Percentiles rank a stretch among this genome's conserved stretches.
These are phyloP conservation scores for Echium plantagineum DNA, from an alignment of 257 asterid genomes.

Conservation along the genomic window DNA sequence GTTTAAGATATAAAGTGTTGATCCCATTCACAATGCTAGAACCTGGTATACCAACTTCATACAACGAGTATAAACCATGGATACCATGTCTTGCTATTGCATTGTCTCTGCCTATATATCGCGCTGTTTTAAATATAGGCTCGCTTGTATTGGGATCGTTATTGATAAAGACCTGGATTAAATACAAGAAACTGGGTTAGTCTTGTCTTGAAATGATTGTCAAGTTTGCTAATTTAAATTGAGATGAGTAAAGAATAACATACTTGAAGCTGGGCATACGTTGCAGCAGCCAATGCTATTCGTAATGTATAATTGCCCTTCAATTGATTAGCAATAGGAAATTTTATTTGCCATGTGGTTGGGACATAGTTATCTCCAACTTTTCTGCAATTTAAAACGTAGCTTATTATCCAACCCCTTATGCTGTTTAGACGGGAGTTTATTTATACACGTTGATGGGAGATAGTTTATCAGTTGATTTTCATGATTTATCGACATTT, in stretches of 20 bases:
- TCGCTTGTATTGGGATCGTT: neutral
- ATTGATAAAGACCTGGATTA: conserved; percentile 23
- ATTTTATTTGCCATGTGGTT: neutral
- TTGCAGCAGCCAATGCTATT: neutral
- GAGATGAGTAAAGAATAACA: too few relatives aligned
- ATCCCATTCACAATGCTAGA: conserved; percentile 11
- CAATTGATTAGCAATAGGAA: too few relatives aligned
- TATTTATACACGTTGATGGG: too few relatives aligned
- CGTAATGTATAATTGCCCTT: neutral
- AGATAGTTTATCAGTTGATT: too few relatives aligned
- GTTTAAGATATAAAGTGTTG: conserved; percentile 21
- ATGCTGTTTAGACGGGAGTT: too few relatives aligned
- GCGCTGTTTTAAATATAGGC: conserved; percentile 13
- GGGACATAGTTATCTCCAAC: neutral
- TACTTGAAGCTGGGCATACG: neutral
- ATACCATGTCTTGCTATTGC: conserved; percentile 36
- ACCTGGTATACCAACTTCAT: conserved; percentile 12
- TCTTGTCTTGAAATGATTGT: too few relatives aligned
- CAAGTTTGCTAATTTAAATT: too few relatives aligned
- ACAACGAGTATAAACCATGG: conserved; percentile 30
- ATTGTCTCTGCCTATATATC: conserved; percentile 17
- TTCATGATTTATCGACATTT: too few relatives aligned
- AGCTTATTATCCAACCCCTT: too few relatives aligned
- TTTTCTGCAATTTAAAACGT: neutral
- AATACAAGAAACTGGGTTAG: neutral